Evolutionary conservation across 2,329 filamentous ascomycete genomes (phyloP).

Genomic region (Metarhizium brunneum): DNA sequence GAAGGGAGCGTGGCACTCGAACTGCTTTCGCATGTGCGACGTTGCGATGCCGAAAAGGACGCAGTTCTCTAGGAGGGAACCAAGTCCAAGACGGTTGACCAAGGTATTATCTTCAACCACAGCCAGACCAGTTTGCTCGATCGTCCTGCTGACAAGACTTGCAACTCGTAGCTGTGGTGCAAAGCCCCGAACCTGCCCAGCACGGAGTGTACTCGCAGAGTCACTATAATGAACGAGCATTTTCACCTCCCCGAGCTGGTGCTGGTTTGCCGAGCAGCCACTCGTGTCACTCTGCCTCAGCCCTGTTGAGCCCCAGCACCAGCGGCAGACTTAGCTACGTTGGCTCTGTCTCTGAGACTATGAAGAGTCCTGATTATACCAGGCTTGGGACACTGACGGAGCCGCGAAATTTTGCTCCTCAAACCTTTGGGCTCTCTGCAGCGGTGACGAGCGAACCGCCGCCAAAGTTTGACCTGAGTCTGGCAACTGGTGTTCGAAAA

Average conservation of each 20-base stretch:
- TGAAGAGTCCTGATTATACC: constrained; percentile 7
- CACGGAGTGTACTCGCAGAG: neutral
- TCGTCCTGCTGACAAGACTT: neutral
- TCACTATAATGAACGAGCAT: neutral
- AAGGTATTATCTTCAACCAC: neutral
- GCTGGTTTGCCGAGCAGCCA: constrained; percentile 3
- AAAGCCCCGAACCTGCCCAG: neutral
- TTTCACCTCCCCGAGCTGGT: neutral
- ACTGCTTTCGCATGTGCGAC: constrained; percentile 4
- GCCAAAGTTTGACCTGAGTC: constrained; percentile 25
- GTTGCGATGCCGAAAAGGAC: constrained; percentile 1
- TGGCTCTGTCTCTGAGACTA: neutral
- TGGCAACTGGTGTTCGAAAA: neutral
- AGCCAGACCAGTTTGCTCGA: neutral
- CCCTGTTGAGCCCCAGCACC: constrained; percentile 1
- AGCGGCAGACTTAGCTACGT: neutral
- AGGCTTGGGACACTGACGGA: constrained; percentile 22
- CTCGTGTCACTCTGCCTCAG: constrained; percentile 4
- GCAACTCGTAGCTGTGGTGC: neutral
- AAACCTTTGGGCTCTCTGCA: constrained; percentile 16
- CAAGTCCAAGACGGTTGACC: neutral
- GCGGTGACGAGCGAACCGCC: constrained; percentile 19
- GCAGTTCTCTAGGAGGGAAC: constrained; percentile 6
- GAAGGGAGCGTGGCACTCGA: constrained; percentile 1
- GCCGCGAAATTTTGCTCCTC: constrained; percentile 32